phyloP scores from a whole-genome alignment of 176 grass and related monocot species.

The Phoenix dactylifera region DNA sequence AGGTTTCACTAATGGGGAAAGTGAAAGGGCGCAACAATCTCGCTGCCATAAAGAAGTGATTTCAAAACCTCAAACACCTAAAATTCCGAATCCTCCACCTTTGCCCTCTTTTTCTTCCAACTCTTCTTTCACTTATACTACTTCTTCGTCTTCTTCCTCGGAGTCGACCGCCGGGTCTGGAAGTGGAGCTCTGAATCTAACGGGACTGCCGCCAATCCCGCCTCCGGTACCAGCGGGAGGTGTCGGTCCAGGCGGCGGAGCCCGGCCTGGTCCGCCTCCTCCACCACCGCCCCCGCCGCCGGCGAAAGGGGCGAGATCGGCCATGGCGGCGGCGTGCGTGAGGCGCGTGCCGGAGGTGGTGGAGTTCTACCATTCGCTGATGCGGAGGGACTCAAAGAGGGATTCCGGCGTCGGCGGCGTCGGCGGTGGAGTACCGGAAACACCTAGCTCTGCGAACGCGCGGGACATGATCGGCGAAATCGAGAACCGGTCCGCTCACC shows the following conservation, averaged over 20 bases:
- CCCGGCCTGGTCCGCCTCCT: constrained; percentile 28
- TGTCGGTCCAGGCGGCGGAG: neutral
- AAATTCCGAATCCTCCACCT: constrained; percentile 20
- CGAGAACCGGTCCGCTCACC: constrained; percentile 95
- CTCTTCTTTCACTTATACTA: constrained; percentile 26
- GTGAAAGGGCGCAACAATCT: neutral
- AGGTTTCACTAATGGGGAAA: neutral
- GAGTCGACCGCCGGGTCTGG: constrained; percentile 25
- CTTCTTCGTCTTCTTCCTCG: constrained; percentile 54
- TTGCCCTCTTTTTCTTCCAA: constrained; percentile 31
- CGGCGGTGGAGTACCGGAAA: neutral
- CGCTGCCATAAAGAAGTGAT: constrained; percentile 10
- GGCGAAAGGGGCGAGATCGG: constrained; percentile 8
- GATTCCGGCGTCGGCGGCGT: constrained; percentile 19
- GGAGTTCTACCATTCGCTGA: constrained; percentile 97
- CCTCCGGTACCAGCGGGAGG: constrained; percentile 38
- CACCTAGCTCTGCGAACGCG: constrained; percentile 25
- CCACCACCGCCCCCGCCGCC: constrained; percentile 53
- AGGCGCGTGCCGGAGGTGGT: constrained; percentile 81
- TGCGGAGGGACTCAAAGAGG: constrained; percentile 69
- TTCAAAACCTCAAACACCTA: constrained; percentile 2
- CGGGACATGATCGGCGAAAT: constrained; percentile 99
- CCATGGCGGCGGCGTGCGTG: constrained; percentile 33
- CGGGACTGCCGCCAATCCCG: constrained; percentile 69
- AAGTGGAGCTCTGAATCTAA: constrained; percentile 32